phyloP scores from a whole-genome alignment of 2,329 filamentous ascomycete genomes.

The Setomelanomma holmii region DNA sequence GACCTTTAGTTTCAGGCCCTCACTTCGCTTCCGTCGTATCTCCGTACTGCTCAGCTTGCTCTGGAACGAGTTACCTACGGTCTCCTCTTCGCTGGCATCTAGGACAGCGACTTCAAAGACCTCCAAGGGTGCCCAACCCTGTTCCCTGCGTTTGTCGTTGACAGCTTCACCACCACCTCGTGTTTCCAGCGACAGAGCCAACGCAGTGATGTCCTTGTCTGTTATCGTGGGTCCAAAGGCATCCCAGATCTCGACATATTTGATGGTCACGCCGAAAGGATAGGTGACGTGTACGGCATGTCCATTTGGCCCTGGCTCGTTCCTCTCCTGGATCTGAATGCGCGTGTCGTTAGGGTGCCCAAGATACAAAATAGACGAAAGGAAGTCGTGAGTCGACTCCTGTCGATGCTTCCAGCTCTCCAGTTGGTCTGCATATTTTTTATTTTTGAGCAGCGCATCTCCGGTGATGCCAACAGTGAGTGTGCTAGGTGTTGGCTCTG shows the following conservation, averaged over 20 bases:
- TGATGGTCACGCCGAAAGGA: slow-evolving; percentile 69
- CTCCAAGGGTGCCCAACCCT: slow-evolving; percentile 77
- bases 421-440: slow-evolving; percentile 82
- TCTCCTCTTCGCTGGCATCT: slow-evolving; percentile 66
- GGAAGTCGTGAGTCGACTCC: slow-evolving; percentile 72
- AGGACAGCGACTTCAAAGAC: slow-evolving; percentile 92
- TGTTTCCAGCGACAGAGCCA: slow-evolving; percentile 90
- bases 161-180: slow-evolving; percentile 82
- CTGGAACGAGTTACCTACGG: slow-evolving; percentile 68
- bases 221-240: slow-evolving; percentile 90
- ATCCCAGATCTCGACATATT: slow-evolving; percentile 86
- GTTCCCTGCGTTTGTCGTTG: slow-evolving; percentile 79
- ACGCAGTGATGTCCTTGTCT: slow-evolving; percentile 75
- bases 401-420: slow-evolving; percentile 82
- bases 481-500: slow-evolving; percentile 51
- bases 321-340: slow-evolving; percentile 54
- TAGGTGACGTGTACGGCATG: slow-evolving; percentile 65
- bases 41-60: slow-evolving; percentile 92
- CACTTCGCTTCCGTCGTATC: slow-evolving; percentile 62
- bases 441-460: slow-evolving; percentile 84
- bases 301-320: slow-evolving; percentile 56
- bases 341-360: slow-evolving; percentile 55
- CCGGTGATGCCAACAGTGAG: slow-evolving; percentile 89
- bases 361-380: slow-evolving; percentile 68
- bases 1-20: slow-evolving; percentile 30